Evolutionary conservation across 2,329 filamentous ascomycete species (phyloP).

Genomic region (Scopulariopsis brevicaulis): DNA sequence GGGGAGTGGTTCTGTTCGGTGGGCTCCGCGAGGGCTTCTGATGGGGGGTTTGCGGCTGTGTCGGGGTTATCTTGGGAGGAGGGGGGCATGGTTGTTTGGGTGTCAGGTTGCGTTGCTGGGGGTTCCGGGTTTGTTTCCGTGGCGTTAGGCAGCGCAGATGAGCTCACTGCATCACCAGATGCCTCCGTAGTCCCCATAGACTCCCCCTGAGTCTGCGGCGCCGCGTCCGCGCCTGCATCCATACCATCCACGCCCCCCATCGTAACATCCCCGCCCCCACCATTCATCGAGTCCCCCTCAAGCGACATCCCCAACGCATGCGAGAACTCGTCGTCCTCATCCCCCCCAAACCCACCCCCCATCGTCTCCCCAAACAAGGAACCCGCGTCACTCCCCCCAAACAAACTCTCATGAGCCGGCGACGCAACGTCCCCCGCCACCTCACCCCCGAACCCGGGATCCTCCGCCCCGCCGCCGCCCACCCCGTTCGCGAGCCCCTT

Average conservation of each 20-base stretch:
- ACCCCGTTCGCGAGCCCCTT: constrained; percentile 33
- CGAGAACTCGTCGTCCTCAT: constrained; percentile 70
- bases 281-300: constrained; percentile 17
- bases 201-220: neutral
- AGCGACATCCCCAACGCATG: constrained; percentile 40
- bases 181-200: neutral
- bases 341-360: constrained; percentile 45
- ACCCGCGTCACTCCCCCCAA: constrained; percentile 67
- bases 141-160: neutral
- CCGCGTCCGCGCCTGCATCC: neutral
- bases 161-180: neutral
- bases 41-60: neutral
- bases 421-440: constrained; percentile 40
- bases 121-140: neutral
- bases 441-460: constrained; percentile 15
- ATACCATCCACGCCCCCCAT: constrained; percentile 20
- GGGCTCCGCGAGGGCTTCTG: neutral
- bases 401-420: constrained; percentile 68
- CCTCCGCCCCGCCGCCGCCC: constrained; percentile 9
- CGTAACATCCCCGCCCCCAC: constrained; percentile 23
- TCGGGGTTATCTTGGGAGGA: neutral
- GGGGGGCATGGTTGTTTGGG: neutral
- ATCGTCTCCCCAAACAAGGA: constrained; percentile 77
- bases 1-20: neutral
- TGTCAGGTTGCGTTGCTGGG: neutral